Evolutionary conservation across 805 yeast species (phyloP).

Genomic region (Candida pini): DNA sequence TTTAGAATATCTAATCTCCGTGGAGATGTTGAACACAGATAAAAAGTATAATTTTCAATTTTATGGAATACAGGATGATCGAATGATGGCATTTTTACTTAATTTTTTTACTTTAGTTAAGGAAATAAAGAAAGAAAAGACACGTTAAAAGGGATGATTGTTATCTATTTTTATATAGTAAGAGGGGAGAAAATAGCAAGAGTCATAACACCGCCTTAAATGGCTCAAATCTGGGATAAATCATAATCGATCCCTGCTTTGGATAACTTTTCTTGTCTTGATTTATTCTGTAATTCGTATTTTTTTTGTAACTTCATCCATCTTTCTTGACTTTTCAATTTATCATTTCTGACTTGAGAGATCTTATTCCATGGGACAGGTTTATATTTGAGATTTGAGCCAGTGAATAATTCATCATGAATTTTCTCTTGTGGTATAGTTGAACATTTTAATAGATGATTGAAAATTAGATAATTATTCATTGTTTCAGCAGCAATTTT

Average conservation of each 20-base stretch:
- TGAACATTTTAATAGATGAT: slow-evolving; percentile 69
- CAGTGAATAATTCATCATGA: slow-evolving; percentile 53
- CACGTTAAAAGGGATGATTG: background rate
- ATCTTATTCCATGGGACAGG: slow-evolving; percentile 56
- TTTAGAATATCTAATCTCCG: slow-evolving; percentile 67
- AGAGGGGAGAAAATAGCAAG: background rate
- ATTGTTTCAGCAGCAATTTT: slow-evolving; percentile 88
- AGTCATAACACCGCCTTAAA: too few relatives aligned
- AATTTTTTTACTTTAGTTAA: background rate
- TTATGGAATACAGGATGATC: slow-evolving; percentile 29
- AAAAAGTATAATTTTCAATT: slow-evolving; percentile 29
- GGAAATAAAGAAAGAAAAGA: background rate
- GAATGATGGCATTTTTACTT: slow-evolving; percentile 15
- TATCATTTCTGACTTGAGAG: slow-evolving; percentile 47
- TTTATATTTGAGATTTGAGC: slow-evolving; percentile 49
- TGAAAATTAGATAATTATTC: slow-evolving; percentile 88
- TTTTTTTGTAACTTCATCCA: slow-evolving; percentile 50
- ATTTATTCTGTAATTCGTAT: slow-evolving; percentile 35
- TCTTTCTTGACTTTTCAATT: slow-evolving; percentile 48
- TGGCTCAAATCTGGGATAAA: too few relatives aligned
- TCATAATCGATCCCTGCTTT: slow-evolving; percentile 55
- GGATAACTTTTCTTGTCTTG: slow-evolving; percentile 45
- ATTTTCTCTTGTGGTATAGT: slow-evolving; percentile 51
- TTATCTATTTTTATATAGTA: background rate
- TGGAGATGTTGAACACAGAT: slow-evolving; percentile 83